These are phyloP conservation scores for Pichia norvegensis DNA, from an alignment of 1,139 yeast genomes.

Conservation along the genomic window DNA sequence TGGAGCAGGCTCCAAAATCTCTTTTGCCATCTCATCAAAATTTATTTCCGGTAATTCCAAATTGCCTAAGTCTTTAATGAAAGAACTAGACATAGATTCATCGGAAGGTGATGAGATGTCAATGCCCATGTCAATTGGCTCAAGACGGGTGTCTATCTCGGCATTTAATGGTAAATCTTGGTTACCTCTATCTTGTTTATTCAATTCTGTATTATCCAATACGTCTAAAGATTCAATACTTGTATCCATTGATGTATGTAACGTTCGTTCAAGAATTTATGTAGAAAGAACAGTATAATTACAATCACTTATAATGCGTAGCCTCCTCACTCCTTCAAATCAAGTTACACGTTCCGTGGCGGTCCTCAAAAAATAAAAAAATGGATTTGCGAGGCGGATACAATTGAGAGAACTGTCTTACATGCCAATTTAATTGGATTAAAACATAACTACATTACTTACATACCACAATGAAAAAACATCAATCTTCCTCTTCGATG, in stretches of 20 bases:
- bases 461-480: not conserved
- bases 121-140: not conserved
- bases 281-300: too few species aligned
- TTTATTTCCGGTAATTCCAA: not conserved
- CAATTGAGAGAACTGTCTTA: too few species aligned
- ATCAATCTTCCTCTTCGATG: conserved; percentile 13
- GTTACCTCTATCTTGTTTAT: not conserved
- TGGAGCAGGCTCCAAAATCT: conserved; percentile 23
- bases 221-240: conserved; percentile 11
- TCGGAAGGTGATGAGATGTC: not conserved
- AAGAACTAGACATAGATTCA: not conserved
- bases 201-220: not conserved
- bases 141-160: not conserved
- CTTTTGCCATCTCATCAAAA: not conserved
- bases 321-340: not conserved
- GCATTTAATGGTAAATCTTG: not conserved
- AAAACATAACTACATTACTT: not conserved
- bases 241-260: conserved; percentile 2
- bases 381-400: too few species aligned
- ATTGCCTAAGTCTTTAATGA: not conserved
- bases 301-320: too few species aligned
- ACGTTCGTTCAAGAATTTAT: too few species aligned
- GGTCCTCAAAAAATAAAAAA: too few species aligned
- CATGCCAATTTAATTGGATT: too few species aligned
- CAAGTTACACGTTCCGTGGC: too few species aligned